Conservation (phyloP, 208 protist genomes). For the Trichomonas vaginalis region DNA sequence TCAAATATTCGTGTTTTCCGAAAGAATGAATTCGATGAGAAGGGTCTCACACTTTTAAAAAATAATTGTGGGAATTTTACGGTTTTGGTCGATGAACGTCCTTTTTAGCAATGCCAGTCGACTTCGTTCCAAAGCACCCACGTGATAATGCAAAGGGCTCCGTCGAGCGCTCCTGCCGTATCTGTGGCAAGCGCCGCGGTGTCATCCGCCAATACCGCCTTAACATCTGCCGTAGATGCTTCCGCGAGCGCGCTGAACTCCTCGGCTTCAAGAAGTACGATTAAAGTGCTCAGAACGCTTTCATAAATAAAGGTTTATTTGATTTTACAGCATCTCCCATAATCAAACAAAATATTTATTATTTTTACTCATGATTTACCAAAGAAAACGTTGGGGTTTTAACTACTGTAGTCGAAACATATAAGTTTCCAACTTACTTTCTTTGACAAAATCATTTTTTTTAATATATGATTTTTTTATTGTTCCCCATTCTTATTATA, state of each 20-base stretch:
- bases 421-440: no score
- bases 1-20: no score
- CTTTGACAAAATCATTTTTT: no score
- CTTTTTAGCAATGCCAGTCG: background rate
- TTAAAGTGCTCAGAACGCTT: background rate
- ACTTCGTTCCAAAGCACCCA: slow-evolving; percentile 19
- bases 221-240: slow-evolving; percentile 69
- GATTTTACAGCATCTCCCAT: no score
- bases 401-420: no score
- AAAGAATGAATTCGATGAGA: no score
- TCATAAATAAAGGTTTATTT: background rate
- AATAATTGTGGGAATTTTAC: background rate
- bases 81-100: background rate
- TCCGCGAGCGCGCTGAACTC: slow-evolving; percentile 56
- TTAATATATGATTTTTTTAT: no score
- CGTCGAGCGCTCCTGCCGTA: slow-evolving; percentile 36
- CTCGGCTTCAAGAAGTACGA: slow-evolving; percentile 64
- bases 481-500: no score
- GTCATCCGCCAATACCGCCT: slow-evolving; percentile 72
- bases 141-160: slow-evolving; percentile 8
- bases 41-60: no score
- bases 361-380: no score
- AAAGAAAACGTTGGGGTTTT: no score
- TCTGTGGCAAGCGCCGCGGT: slow-evolving; percentile 56
- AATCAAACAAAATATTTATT: no score